Evolutionary conservation across 768 basidiomycete species (phyloP).

Genomic region (Lactarius vividus): DNA sequence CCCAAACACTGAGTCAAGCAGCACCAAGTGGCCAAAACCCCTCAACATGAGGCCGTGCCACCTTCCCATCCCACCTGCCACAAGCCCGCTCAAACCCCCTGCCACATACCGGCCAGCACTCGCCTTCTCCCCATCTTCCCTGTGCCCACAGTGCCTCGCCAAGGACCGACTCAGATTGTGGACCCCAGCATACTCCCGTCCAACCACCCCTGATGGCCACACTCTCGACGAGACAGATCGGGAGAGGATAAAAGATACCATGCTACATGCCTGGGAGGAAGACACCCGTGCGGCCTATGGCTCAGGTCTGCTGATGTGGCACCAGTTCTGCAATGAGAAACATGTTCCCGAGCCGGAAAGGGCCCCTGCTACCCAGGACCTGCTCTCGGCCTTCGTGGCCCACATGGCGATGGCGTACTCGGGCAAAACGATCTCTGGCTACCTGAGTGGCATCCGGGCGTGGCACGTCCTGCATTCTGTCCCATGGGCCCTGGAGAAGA

Average conservation of each 20-base stretch:
- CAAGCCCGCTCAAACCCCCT: background rate
- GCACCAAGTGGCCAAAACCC: background rate
- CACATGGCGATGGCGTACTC: constrained; percentile 34
- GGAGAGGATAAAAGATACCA: no score
- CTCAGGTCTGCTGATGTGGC: constrained; percentile 38
- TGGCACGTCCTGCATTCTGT: constrained; percentile 48
- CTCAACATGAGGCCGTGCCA: no score
- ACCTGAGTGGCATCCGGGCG: constrained; percentile 39
- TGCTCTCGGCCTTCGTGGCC: constrained; percentile 32
- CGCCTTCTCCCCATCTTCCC: background rate
- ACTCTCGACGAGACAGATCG: no score
- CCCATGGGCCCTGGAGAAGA: constrained; percentile 32
- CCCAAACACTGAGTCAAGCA: fast-evolving
- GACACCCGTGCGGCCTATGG: no score
- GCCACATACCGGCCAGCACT: background rate
- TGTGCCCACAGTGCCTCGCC: constrained; percentile 24
- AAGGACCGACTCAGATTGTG: no score
- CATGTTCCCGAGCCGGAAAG: constrained; percentile 35
- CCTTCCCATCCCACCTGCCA: no score
- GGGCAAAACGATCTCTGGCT: constrained; percentile 37
- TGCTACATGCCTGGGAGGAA: no score
- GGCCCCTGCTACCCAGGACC: constrained; percentile 30
- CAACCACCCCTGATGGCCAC: no score
- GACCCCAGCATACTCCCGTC: no score
- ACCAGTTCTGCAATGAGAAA: constrained; percentile 40